Conservation (phyloP, 441 rosid genomes). For the Pelargonium cotyledonis region DNA sequence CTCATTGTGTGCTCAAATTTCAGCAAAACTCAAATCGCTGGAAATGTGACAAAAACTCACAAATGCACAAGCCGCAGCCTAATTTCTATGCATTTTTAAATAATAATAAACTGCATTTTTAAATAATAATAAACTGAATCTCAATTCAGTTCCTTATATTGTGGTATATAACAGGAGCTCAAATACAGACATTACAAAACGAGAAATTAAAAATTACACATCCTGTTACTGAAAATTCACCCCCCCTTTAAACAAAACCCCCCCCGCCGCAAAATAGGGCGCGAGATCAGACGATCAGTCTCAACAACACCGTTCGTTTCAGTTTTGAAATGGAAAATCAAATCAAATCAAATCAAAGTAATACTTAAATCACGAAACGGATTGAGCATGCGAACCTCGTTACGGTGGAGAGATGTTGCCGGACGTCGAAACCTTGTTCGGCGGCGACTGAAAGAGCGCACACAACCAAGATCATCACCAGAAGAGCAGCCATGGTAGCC, state of each 20-base stretch:
- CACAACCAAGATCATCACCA: conserved; percentile 24
- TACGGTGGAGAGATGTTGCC: conserved; percentile 69
- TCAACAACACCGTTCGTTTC: neutral
- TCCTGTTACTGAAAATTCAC: neutral
- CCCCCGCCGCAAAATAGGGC: neutral
- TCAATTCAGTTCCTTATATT: neutral
- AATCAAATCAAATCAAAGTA: neutral
- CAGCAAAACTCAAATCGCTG: neutral
- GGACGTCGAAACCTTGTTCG: conserved; percentile 54
- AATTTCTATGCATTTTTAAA: neutral
- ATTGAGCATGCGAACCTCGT: conserved; percentile 38
- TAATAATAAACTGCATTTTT: neutral
- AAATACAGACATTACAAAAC: neutral
- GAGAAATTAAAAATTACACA: neutral
- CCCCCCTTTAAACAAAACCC: too few relatives aligned
- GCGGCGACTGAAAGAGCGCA: conserved; percentile 26
- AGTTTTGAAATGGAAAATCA: neutral
- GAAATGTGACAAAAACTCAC: too few relatives aligned
- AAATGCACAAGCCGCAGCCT: too few relatives aligned
- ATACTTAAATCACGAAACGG: neutral
- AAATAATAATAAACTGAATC: neutral
- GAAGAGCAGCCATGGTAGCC: conserved; percentile 23
- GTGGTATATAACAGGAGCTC: neutral
- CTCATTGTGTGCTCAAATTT: neutral
- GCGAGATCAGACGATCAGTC: conserved; percentile 1